These are phyloP conservation scores for Schwanniomyces yamadae DNA, from an alignment of 805 yeast species.

Conservation along the genomic window DNA sequence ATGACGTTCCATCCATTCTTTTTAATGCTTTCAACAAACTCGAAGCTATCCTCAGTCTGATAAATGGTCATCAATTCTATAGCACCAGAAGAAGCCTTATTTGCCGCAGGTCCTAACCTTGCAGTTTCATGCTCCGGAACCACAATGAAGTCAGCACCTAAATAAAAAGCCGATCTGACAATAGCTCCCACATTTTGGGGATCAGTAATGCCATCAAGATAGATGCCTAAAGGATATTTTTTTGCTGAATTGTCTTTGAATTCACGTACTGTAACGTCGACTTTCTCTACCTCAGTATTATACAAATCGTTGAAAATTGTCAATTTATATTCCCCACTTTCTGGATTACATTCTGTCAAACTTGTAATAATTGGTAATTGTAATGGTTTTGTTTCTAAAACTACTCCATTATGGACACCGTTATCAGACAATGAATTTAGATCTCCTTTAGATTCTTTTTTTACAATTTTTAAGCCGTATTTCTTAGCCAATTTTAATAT, in stretches of 20 bases:
- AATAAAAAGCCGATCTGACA: constrained; percentile 71
- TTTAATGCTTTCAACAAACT: constrained; percentile 56
- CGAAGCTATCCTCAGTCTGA: constrained; percentile 55
- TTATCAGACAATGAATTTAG: constrained; percentile 60
- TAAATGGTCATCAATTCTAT: constrained; percentile 68
- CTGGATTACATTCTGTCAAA: constrained; percentile 27
- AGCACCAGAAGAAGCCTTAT: constrained; percentile 84
- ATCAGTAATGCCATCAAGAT: constrained; percentile 76
- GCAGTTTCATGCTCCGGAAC: constrained; percentile 72
- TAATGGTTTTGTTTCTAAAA: constrained; percentile 63
- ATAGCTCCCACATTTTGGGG: constrained; percentile 89
- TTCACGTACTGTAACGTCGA: constrained; percentile 17
- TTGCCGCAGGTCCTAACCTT: constrained; percentile 70
- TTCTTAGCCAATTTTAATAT: constrained; percentile 49
- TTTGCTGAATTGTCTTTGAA: constrained; percentile 9
- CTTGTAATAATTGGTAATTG: constrained; percentile 25
- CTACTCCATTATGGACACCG: constrained; percentile 81
- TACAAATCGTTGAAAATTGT: constrained; percentile 17
- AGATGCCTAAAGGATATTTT: constrained; percentile 64
- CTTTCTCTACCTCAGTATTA: constrained; percentile 9
- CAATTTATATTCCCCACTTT: constrained; percentile 17
- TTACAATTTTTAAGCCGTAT: constrained; percentile 36
- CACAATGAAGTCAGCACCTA: constrained; percentile 80
- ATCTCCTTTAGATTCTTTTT: constrained; percentile 45
- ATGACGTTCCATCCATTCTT: constrained; percentile 70